Evolutionary conservation across 106 monocot species (phyloP), one percentile per base, ranked within the genome.

Genomic region (Vanilla planifolia): DNA sequence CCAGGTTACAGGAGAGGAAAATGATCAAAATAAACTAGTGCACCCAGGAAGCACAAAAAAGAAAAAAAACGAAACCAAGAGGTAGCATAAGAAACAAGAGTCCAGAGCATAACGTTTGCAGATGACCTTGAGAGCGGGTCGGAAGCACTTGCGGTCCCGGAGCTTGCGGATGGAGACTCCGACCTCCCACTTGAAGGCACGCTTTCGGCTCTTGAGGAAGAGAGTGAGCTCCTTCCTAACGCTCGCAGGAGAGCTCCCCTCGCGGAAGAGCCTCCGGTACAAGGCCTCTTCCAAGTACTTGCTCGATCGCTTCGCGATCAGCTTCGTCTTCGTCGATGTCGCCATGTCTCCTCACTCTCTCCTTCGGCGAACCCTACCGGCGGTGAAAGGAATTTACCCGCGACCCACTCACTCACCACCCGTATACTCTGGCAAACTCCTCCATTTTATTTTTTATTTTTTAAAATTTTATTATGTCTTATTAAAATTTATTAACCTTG

Each of bases 161-260:
- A 98, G 91, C 61, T 77, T 81, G 75, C 81, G 84, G 64, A 98
- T 43, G 52, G 91, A 52, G 58, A 88, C 73, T 23, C 88, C 91
- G 64, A 98, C 91, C 81, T 98, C 96, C 96, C 96, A 98, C 43
- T 92, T 98, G 73, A 72, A 88, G 51, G 82, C 96, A 39, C 79
- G 76, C 77, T 92, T 98, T 60, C 82, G 74, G 76, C 87, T 92
- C 67, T 79, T 82, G 73, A 98, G 79, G 76, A 98, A 98, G 20
- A 40, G 26, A 24, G 74, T 76, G 43, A 92, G 75, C 77, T 88
- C 84, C 55, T 55, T 60, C 30, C 79, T 62, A 13, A 98, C 84
- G 48, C 60, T 63, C 71, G 32, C 71, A 60, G 84, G 66, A 36
- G 81, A 62, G 56, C 77, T 73, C 1, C 96, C 96, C 16, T 73